Percentiles rank a stretch among this genome's conserved stretches.
Conservation (phyloP, 1,284 basidiomycete genomes). For the Pseudozyma sp. region DNA sequence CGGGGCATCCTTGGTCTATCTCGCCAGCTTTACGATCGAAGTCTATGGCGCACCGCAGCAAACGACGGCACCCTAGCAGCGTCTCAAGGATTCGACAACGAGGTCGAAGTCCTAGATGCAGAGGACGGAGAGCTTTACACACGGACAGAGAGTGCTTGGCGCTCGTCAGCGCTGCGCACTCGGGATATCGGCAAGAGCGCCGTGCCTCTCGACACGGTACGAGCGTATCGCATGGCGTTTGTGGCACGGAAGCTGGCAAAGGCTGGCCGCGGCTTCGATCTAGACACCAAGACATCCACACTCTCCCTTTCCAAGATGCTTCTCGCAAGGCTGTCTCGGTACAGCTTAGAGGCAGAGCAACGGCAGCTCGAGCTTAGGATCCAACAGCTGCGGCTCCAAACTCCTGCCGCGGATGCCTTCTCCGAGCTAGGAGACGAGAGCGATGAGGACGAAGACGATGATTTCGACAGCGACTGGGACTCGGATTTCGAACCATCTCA, state of each 20-base stretch:
- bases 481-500: conserved; percentile 5
- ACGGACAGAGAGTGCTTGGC: conserved; percentile 66
- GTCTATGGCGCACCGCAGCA: conserved; percentile 23
- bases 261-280: conserved; percentile 81
- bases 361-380: conserved; percentile 56
- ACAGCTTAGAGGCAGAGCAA: conserved; percentile 76
- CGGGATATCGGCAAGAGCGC: conserved; percentile 76
- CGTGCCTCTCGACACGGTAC: conserved; percentile 71
- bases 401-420: conserved; percentile 2
- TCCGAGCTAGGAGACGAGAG: conserved; percentile 36
- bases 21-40: conserved; percentile 41
- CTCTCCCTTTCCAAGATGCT: conserved; percentile 76
- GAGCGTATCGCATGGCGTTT: conserved; percentile 78
- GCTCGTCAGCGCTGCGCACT: conserved; percentile 77
- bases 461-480: conserved; percentile 37
- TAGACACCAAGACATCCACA: conserved; percentile 69
- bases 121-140: conserved; percentile 49
- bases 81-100: conserved; percentile 67
- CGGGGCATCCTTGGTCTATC: conserved; percentile 78
- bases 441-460: conserved; percentile 39
- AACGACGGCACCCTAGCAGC: conserved; percentile 17
- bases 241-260: conserved; percentile 78
- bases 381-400: conserved; percentile 72
- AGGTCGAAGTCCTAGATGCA: conserved; percentile 63
- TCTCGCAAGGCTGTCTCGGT: conserved; percentile 77